Base-by-base conservation (phyloP, 257 asterid genomes). In the Capsicum baccatum region DNA sequence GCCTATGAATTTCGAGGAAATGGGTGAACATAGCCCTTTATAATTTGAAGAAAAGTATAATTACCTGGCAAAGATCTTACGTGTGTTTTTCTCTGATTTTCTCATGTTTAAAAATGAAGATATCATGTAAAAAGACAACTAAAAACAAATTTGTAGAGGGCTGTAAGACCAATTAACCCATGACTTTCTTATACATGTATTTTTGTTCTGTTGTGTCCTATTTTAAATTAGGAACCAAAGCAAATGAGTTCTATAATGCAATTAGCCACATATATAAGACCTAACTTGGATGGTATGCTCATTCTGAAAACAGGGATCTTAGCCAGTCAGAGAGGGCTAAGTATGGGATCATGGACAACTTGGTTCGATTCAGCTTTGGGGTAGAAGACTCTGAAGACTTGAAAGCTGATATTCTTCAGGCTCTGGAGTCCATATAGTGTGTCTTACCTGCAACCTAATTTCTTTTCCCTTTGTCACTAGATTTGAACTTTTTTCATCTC, bases 351-450 rank as follows among this genome's bases (percentile, higher is more conserved):
- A 42, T 92, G 92, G 98, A 95, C 93, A 95, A 92, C 93, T 88
- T 95, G 97, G 94, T 95, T 60, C 93, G 98, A 50, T 95, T 94
- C 97, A 95, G 98, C 91, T 95, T 95, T 85, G 98, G 98, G 83
- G 92, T 94, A 39, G 98, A 95, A 87, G 97, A 89, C 86, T 91
- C 90, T 37, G 98, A 90, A 67, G 98, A 95, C 90, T 80, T 95
- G 90, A 92, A 94, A 86, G 88, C 90, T 62, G 98, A 95, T 90
- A 84, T 95, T 83, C 95, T 95, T 86, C 97, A 94, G 92, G 98
- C 98, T 44, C 89, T 95, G 88, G 95, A 94, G 83, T 57, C 92
- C 85, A 92, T 95, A 85, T 95, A 87, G 89, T 16, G 42, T 81
- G 85, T 70, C 82, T 83, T 80, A 88, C 84, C 84, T 79, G 88